phyloP scores from a whole-genome alignment of 371 early-diverging fungal genomes.

The Apophysomyces ossiformis region DNA sequence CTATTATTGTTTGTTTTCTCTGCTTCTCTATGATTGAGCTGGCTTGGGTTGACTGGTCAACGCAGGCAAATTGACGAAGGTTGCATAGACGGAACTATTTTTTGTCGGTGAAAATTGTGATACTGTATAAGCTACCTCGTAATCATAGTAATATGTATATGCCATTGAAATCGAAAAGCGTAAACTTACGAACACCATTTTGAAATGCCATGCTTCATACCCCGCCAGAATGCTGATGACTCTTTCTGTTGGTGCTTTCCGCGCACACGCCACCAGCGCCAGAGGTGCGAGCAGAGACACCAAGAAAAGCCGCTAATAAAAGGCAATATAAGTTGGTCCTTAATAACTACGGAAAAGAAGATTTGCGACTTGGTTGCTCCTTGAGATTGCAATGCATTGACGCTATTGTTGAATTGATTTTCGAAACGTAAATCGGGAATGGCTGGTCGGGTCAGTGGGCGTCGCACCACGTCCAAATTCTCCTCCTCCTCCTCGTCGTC shows the following conservation, averaged over 20 bases:
- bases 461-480: constrained; percentile 12
- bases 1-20: not conserved
- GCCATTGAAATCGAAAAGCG: not conserved
- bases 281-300: constrained; percentile 38
- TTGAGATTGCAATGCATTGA: constrained; percentile 31
- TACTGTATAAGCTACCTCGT: no score
- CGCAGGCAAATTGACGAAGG: constrained; percentile 5
- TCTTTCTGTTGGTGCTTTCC: constrained; percentile 13
- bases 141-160: not conserved
- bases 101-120: not conserved
- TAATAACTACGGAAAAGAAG: constrained; percentile 41
- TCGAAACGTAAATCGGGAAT: constrained; percentile 57
- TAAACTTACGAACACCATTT: constrained; percentile 40
- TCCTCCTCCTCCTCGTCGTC: constrained; percentile 19
- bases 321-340: constrained; percentile 51
- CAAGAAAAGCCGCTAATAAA: constrained; percentile 51
- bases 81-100: constrained; percentile 11
- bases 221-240: constrained; percentile 29
- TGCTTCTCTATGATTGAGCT: not conserved
- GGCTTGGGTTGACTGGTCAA: constrained; percentile 4
- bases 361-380: constrained; percentile 35
- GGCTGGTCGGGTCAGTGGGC: constrained; percentile 29
- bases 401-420: constrained; percentile 40
- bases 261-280: constrained; percentile 48
- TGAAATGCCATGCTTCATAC: constrained; percentile 33